Evolutionary conservation across 148 eudicot species (phyloP).

Genomic region (Linanthus parryae): DNA sequence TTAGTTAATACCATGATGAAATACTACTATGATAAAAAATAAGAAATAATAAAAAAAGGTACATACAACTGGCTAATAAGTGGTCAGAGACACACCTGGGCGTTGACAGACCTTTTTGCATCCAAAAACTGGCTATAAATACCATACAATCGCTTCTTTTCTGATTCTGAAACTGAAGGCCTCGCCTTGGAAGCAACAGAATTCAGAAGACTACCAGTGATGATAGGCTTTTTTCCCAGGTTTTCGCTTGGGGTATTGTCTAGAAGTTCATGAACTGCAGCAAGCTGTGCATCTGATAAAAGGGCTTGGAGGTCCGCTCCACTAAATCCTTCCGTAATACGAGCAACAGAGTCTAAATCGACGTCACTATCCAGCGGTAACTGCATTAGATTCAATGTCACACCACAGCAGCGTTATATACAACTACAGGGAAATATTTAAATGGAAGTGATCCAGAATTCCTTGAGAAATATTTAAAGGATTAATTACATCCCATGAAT

Average conservation of each 20-base stretch:
- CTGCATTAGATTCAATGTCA: conserved; percentile 32
- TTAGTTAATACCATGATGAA: conserved; percentile 3
- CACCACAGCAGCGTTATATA: no score
- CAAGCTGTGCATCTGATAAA: conserved; percentile 92
- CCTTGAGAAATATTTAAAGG: no score
- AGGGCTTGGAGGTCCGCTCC: conserved; percentile 99
- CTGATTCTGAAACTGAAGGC: conserved; percentile 82
- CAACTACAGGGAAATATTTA: no score
- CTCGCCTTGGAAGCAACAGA: conserved; percentile 68
- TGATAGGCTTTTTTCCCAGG: conserved; percentile 45
- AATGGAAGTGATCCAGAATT: no score
- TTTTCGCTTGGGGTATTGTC: conserved; percentile 37
- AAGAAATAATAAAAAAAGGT: neutral
- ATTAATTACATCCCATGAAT: no score
- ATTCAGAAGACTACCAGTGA: conserved; percentile 49
- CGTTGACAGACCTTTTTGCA: conserved; percentile 62
- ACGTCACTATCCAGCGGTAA: conserved; percentile 66
- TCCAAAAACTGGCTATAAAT: conserved; percentile 86
- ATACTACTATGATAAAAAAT: neutral
- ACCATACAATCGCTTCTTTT: conserved; percentile 61
- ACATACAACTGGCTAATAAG: neutral
- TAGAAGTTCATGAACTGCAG: conserved; percentile 76
- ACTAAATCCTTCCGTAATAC: conserved; percentile 85
- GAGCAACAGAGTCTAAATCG: conserved; percentile 58
- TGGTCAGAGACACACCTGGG: conserved; percentile 60